phyloP scores from a whole-genome alignment of 2,329 filamentous ascomycete genomes.

The Beauveria scarabaeidicola region DNA sequence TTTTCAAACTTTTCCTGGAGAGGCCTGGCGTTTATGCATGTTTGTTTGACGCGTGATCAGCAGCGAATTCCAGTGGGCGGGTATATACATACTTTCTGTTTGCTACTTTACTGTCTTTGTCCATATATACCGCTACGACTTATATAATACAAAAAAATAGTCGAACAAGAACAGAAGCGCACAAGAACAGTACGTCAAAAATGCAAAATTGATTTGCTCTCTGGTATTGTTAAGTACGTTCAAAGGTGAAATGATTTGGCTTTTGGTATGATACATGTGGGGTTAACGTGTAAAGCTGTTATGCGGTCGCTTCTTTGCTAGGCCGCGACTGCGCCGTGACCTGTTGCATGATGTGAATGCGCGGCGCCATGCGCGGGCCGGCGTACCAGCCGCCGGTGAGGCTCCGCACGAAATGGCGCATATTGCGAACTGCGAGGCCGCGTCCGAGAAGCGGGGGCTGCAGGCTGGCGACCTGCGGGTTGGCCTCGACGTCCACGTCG shows the following conservation, averaged over 20 bases:
- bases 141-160: background rate
- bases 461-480: slow-evolving; percentile 8
- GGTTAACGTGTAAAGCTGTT: background rate
- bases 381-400: slow-evolving; percentile 56
- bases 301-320: background rate
- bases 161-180: background rate
- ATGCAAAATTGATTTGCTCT: too few species aligned
- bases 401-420: slow-evolving; percentile 34
- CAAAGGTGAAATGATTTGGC: too few species aligned
- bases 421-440: slow-evolving; percentile 29
- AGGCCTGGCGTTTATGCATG: background rate
- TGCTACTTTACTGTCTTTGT: background rate
- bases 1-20: background rate
- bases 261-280: background rate
- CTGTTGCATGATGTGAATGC: slow-evolving; percentile 41
- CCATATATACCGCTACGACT: background rate
- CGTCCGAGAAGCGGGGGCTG: slow-evolving; percentile 33
- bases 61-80: background rate
- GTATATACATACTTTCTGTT: background rate
- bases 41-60: background rate
- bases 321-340: background rate
- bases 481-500: slow-evolving; percentile 4
- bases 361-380: slow-evolving; percentile 52
- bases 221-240: too few species aligned
- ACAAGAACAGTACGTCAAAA: too few species aligned